Base-by-base conservation (phyloP, 208 protist genomes). In the Trypanosoma cruzi region DNA sequence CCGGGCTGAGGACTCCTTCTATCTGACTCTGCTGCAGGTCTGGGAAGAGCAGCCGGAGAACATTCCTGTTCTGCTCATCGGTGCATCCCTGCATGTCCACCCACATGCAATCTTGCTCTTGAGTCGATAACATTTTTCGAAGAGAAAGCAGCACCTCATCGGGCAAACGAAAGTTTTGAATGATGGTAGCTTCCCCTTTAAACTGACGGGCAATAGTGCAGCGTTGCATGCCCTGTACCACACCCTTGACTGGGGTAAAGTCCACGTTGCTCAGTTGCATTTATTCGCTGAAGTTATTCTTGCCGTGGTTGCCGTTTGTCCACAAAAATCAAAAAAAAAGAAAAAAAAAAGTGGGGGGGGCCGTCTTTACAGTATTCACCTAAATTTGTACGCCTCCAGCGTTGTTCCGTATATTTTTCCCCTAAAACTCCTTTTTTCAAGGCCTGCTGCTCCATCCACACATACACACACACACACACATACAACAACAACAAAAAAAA, bases 1-100 rank as follows among this genome's bases (percentile, higher is more conserved):
- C 82, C 20, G 77, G 78, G 42, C 56, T 63, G 60, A 85, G 75
- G 50, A 88, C 74, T 18, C 67, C 83, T 26, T 89, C 83, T 42
- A 85, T 55, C 65, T 85, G 78, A 29, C 71, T 55, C 4, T 69
- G 34, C 59, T 86, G 76, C 52, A 89, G 62, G 52, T 70, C 48
- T 24, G 80, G 77, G 32, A 88, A 77, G 4, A 75, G 61, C 11
- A 53, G 55, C 31, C 84, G 50, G 16, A 86, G 53, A 4, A 64
- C 46, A 13, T 71, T 81, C n/a, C 73, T 77, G 68, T 66, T 61
- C n/a, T 69, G 53, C 34, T 79, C 78, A 13, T 73, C 79, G 4
- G 60, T 46, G 31, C 58, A 80, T 32, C 77, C 46, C 61, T 77
- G 64, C 64, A 89, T 65, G 70, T 91, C 83, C 13, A 91, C 65